phyloP scores from a whole-genome alignment of 2,329 filamentous ascomycete genomes.

The Stemphylium vesicarium region DNA sequence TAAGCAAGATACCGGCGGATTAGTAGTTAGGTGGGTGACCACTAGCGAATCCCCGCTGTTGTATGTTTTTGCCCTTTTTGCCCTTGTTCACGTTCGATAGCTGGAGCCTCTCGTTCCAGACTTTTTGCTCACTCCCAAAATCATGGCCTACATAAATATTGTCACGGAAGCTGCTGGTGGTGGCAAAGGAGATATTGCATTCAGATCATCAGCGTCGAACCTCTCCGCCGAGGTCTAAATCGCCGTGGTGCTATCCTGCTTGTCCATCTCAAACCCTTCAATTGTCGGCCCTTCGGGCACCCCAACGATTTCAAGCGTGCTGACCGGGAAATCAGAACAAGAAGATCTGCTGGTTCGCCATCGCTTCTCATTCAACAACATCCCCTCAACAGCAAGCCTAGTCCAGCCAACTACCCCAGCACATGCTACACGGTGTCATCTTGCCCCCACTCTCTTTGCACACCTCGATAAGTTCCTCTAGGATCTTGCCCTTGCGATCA shows the following conservation, averaged over 20 bases:
- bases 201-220: constrained; percentile 26
- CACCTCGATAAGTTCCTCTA: constrained; percentile 41
- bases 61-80: too few species aligned
- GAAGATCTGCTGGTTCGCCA: constrained; percentile 33
- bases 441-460: constrained; percentile 20
- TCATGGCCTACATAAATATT: constrained; percentile 33
- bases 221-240: constrained; percentile 14
- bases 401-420: constrained; percentile 34
- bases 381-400: constrained; percentile 26
- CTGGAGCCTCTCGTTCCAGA: constrained; percentile 32
- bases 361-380: constrained; percentile 9
- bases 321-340: constrained; percentile 28
- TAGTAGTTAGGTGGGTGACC: too few species aligned
- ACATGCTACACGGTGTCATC: constrained; percentile 29
- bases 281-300: constrained; percentile 21
- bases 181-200: constrained; percentile 24
- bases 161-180: constrained; percentile 26
- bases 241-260: constrained; percentile 10
- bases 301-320: constrained; percentile 18
- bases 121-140: constrained; percentile 27
- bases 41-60: too few species aligned
- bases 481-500: constrained; percentile 42
- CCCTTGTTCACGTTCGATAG: constrained; percentile 27
- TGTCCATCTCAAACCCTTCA: constrained; percentile 19
- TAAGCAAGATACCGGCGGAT: not conserved